Percentiles rank a stretch among this genome's conserved stretches.
phyloP scores from a whole-genome alignment of 345 rosid genomes.

The Melaleuca quinquenervia region DNA sequence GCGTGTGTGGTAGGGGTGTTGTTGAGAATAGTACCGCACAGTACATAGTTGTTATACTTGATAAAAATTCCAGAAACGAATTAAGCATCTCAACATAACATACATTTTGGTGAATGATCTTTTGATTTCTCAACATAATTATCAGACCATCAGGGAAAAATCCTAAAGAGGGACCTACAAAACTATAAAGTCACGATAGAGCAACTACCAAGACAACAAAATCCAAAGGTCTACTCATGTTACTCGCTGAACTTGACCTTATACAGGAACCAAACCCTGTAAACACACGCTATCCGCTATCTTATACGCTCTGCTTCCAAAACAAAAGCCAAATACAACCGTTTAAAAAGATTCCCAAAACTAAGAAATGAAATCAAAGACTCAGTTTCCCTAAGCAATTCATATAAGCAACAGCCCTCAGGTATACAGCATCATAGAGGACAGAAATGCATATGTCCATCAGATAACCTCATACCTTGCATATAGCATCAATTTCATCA shows the following conservation, averaged over 20 bases:
- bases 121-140: background rate
- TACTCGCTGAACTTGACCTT: background rate
- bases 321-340: background rate
- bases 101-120: background rate
- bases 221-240: background rate
- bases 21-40: background rate
- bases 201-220: background rate
- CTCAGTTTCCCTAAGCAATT: background rate
- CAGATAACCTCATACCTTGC: conserved; percentile 62
- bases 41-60: background rate
- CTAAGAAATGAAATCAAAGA: background rate
- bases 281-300: background rate
- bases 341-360: background rate
- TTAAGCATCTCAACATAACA: background rate
- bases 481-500: conserved; percentile 99
- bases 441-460: background rate
- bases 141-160: background rate
- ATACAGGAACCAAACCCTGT: background rate
- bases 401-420: background rate
- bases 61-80: background rate
- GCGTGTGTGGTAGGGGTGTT: background rate
- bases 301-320: background rate
- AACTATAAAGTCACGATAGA: background rate
- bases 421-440: background rate
- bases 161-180: background rate